Evolutionary conservation across 306 rosid species (phyloP), one percentile per base, ranked within the genome.

Genomic region (Macrotyloma uniflorum): DNA sequence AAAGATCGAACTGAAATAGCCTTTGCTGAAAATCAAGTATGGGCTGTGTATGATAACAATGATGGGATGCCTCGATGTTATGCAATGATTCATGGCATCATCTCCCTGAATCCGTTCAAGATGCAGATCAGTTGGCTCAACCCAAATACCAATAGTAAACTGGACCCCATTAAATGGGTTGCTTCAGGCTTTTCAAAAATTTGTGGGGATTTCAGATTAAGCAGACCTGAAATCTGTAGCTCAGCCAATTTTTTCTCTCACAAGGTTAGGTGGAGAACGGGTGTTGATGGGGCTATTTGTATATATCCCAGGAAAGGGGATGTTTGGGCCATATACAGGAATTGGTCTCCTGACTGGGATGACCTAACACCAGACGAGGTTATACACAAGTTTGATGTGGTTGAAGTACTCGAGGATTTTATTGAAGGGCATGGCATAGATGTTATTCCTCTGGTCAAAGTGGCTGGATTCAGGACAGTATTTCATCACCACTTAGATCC

Each of bases 41-140:
- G 98, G 98, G 90, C 98, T 18, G 91, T 87, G 32, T 95, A 92
- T 86, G 93, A 88, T 11, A 79, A 74, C 13, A 73, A 80, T 58
- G 98, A 92, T 33, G 98, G 98, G 76, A 92, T 95, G 98, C 98
- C 98, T 51, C 93, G 97, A 65, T 87, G 75, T 83, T 95, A 95
- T 87, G 97, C 90, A 32, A 28, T 90, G 80, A 87, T 93, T 78
- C 96, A 74, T 70, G 62, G 58, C 6, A 84, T 89, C 51, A 78
- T 89, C 77, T 89, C 97, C 47, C 13, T 79, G 69, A 78, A 79
- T 74, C 99, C 99, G 7, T 91, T 91, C 83, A 85, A 83, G 85
- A 50, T 93, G 75, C 85, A 79, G 65, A 86, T 93, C 57, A 79
- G 93, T 79, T 91, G 93, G 98, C 93, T 95, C 23, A 83, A 86